These are phyloP conservation scores for Umbelopsis sp. DNA, from an alignment of 371 early-diverging fungal genomes.

Conservation along the genomic window DNA sequence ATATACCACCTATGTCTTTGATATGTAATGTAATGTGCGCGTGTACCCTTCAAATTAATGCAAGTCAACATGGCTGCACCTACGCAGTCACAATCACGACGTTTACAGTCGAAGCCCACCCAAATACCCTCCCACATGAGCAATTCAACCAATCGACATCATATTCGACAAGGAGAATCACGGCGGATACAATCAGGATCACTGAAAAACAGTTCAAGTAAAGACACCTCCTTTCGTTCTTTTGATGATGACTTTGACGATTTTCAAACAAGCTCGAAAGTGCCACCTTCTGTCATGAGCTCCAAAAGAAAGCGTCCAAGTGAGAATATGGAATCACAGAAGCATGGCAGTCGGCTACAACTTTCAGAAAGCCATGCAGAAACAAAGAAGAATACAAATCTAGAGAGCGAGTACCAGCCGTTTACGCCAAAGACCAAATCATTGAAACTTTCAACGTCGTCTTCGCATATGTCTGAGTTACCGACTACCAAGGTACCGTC, in stretches of 20 bases:
- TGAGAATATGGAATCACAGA: not conserved
- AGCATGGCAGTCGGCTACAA: not conserved
- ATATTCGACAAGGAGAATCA: not conserved
- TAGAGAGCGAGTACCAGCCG: not conserved
- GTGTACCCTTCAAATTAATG: too few species aligned
- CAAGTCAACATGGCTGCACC: too few species aligned
- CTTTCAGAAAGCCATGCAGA: not conserved
- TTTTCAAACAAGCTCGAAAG: not conserved
- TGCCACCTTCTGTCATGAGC: not conserved
- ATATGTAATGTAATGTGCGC: too few species aligned
- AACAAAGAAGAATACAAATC: not conserved
- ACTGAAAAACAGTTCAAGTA: not conserved
- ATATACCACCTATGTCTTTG: constrained; percentile 5
- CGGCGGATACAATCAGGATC: not conserved
- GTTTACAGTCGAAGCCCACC: too few species aligned
- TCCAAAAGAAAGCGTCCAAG: not conserved
- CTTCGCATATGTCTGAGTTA: not conserved
- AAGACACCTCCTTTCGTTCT: not conserved
- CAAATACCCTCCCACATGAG: not conserved
- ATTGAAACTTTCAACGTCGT: not conserved
- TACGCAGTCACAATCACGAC: too few species aligned
- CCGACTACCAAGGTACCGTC: not conserved
- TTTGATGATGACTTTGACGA: not conserved
- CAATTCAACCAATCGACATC: not conserved
- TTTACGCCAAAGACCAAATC: not conserved